Percentiles rank a stretch among this genome's conserved stretches.
Conservation (phyloP, 352 stramenopile genomes). For the Pythium biforme region DNA sequence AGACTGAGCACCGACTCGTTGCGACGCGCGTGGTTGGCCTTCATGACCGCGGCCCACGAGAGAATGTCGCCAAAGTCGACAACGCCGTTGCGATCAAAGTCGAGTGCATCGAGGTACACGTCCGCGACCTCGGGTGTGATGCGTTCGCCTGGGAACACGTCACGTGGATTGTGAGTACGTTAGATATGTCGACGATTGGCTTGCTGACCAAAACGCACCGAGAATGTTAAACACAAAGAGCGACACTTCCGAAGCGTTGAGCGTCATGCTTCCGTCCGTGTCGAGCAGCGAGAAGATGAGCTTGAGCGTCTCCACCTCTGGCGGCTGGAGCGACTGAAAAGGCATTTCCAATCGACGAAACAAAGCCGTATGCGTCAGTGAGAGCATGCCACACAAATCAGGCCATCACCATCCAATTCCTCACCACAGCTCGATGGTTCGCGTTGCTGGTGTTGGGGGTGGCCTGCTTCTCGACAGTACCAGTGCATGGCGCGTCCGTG, state of each 20-base stretch:
- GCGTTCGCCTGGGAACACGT: slow-evolving; percentile 40
- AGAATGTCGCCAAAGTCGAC: slow-evolving; percentile 80
- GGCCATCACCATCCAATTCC: not conserved
- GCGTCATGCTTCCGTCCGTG: slow-evolving; percentile 64
- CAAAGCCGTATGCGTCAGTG: too few species aligned
- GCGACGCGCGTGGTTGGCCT: slow-evolving; percentile 43
- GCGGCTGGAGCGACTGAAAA: slow-evolving; percentile 43
- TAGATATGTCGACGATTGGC: too few species aligned
- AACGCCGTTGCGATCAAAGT: slow-evolving; percentile 70
- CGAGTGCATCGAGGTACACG: slow-evolving; percentile 64
- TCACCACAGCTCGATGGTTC: slow-evolving; percentile 9
- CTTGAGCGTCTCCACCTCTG: slow-evolving; percentile 79
- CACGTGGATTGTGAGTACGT: not conserved
- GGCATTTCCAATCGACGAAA: too few species aligned
- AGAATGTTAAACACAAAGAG: slow-evolving; percentile 79
- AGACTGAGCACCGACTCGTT: slow-evolving; percentile 20
- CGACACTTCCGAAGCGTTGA: slow-evolving; percentile 51
- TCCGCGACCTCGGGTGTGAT: slow-evolving; percentile 51
- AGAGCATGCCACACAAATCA: too few species aligned
- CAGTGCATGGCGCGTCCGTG: not conserved
- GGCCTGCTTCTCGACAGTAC: not conserved
- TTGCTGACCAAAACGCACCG: too few species aligned
- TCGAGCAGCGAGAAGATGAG: slow-evolving; percentile 83
- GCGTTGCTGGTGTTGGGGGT: slow-evolving; percentile 8
- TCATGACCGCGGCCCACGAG: slow-evolving; percentile 75